Evolutionary conservation across 1,139 yeast genomes (phyloP), one percentile per base, ranked within the genome.

Genomic region (Candida sp.): DNA sequence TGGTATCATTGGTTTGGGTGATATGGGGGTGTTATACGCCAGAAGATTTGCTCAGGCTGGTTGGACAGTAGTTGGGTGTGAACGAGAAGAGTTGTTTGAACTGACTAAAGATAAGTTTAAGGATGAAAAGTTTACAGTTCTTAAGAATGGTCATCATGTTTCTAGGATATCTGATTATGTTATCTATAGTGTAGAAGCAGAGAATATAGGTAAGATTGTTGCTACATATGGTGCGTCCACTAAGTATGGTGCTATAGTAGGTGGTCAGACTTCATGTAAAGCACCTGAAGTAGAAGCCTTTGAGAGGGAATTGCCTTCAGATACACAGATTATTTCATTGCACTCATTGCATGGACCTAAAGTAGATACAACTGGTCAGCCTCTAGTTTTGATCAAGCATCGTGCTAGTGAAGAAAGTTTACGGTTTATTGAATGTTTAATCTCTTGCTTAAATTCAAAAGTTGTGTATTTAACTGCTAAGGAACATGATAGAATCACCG

Each of bases 211-310:
- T 41, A 73, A 75, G 47, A 87, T 91, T 38, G 96, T 90, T 5
- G 58, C 79, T 5, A 41, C 68, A 32, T 93, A 90, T 61, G 97
- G 96, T 0, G 95, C 96, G 0, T 73, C 97, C 0, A 84, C 97
- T 4, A 93, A 90, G 61, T 67, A 80, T 12, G 95, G 96, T 3
- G 86, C 96, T 4, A 80, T 90, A 41, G 96, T 93, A 8, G 99
- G 99, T n/a, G 99, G 99, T 4, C 99, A 93, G 63, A 91, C 99
- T 0, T 87, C 96, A 5, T 93, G 98, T 67, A 93, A 93, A 59
- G 84, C 81, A 19, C 96, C 96, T 0, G 99, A 93, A 60, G 85
- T 93, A 36, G 73, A 69, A 21, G 97, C 98, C 0, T 88, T 93
- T 60, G 97, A 90, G 55, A 68, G 70, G 43, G 67, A 77, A 52